Base-by-base conservation (phyloP, 805 yeast species). In the Yarrowia bubula region DNA sequence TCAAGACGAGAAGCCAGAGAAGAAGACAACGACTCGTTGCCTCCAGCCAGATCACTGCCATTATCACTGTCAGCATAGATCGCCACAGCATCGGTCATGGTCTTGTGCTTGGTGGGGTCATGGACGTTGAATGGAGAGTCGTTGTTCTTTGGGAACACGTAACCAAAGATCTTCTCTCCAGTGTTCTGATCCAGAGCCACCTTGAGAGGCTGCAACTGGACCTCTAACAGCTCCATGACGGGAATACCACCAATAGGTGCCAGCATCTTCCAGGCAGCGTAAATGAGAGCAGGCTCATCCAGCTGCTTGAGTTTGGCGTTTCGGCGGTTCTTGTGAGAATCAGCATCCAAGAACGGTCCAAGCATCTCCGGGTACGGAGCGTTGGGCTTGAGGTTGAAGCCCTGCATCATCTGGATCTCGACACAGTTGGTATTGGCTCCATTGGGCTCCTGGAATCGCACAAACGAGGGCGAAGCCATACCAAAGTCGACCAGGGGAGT, bases 211-310 rank as follows among this genome's bases (percentile, higher is more conserved):
- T 83, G 81, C 15, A 90, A 74, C 1, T 76, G 74, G 17, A 90
- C 78, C 41, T 83, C 83, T 28, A 90, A 86, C 60, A 81, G 77
- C 66, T 85, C 86, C 76, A 92, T 79, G 28, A 92, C 86, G n/a
- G 89, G 83, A 60, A 92, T 91, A 10, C 98, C 98, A 37, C 97
- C 98, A 65, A 93, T 88, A 0, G 96, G 91, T 64, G 83, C 84
- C 62, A 88, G 83, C 86, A 89, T 84, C n/a, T 84, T 82, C 98
- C 98, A 92, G 10, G 76, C 72, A 1, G 86, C 74, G 7, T 75
- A 74, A 8, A 87, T 73, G 67, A 84, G 74, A 48, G 72, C 71
- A n/a, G 71, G 69, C 9, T 65, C 70, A 17, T 64, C 69, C 14
- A 69, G 70, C 39, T 57, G 44, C 41, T 67, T 61, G 41, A 68